Evolutionary conservation across 2,329 filamentous ascomycete species (phyloP), one percentile per base, ranked within the genome.

Genomic region (Diplodia mutila): DNA sequence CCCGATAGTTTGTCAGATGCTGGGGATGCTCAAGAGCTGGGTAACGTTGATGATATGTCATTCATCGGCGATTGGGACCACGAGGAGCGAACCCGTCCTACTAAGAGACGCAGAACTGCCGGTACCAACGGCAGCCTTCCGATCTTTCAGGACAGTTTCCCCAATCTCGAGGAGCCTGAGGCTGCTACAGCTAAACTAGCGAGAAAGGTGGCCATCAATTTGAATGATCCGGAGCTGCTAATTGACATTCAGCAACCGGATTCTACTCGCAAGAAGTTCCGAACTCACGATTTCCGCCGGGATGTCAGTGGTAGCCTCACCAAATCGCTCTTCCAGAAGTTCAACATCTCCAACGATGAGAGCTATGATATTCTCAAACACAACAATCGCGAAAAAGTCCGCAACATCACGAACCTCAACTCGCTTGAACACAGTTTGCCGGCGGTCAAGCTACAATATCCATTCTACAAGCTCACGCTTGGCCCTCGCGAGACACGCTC

Each of bases 321-420:
- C 3, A 91, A 90, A 66, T 89, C 92, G 67, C 85, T 97, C 42
- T 87, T 87, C 46, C 87, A 90, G 72, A 90, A 94, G 51, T 99
- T 97, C 84, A 98, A 98, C 76, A 91, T 96, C 68, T 97, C 94
- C 34, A 98, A 98, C 70, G 95, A 99, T 75, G 91, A 95, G 68
- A 94, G 94, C 1, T 99, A 99, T 77, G 94, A 98, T 75, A 88
- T 93, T 69, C 86, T 99, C 53, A 98, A 98, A 80, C 93, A 97
- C 79, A 98, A 97, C 75, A 94, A 97, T 75, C 93, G 97, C 80
- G 55, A 69, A 9, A 98, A 97, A 80, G 92, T 99, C 69, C 89
- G 95, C 72, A 95, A 93, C 64, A 97, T 93, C 1, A 87, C 99
- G 69, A 93, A 93, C 54, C 94, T 94, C 75, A 88, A 97, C 70